Evolutionary conservation across 352 stramenopile genomes (phyloP).

Genomic region (Globisporangium alternatum): DNA sequence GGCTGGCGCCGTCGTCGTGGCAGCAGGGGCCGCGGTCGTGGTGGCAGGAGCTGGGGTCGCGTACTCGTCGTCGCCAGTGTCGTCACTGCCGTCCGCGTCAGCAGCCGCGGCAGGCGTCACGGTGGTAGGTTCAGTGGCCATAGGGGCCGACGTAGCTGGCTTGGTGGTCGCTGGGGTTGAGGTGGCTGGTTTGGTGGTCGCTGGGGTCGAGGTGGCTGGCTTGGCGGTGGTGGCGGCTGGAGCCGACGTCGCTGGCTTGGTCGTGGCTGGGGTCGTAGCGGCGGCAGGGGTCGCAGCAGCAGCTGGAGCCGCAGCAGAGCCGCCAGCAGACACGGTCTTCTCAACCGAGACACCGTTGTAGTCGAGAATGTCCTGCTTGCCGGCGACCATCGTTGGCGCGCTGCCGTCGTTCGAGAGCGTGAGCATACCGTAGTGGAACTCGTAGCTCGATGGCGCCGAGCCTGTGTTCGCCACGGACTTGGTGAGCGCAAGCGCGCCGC

Average conservation of each 20-base stretch:
- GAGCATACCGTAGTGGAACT: slow-evolving; percentile 68
- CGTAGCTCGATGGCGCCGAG: slow-evolving; percentile 32
- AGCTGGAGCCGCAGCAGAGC: slow-evolving; percentile 5
- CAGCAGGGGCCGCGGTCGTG: slow-evolving; percentile 2
- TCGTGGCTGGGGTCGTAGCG: background rate
- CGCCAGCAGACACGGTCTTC: slow-evolving; percentile 18
- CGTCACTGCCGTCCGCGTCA: slow-evolving; percentile 2
- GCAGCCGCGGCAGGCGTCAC: background rate
- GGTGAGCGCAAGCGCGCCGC: slow-evolving; percentile 35
- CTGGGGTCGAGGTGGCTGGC: background rate
- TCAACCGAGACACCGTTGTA: slow-evolving; percentile 69
- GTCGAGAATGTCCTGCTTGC: slow-evolving; percentile 50
- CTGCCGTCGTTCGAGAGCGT: slow-evolving; percentile 63
- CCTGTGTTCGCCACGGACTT: slow-evolving; percentile 32
- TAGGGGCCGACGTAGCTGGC: slow-evolving; percentile 8
- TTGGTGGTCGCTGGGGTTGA: background rate
- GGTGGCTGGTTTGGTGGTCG: slow-evolving; percentile 5
- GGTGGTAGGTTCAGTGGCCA: background rate
- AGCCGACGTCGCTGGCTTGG: background rate
- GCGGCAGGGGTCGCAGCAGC: background rate
- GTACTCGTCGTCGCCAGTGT: slow-evolving; percentile 11
- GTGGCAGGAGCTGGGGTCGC: slow-evolving; percentile 3
- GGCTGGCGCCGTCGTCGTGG: slow-evolving; percentile 7
- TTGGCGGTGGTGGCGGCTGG: background rate
- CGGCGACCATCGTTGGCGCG: slow-evolving; percentile 37